Conservation (phyloP, 495 filamentous ascomycete species). For the Ramalina intermedia region DNA sequence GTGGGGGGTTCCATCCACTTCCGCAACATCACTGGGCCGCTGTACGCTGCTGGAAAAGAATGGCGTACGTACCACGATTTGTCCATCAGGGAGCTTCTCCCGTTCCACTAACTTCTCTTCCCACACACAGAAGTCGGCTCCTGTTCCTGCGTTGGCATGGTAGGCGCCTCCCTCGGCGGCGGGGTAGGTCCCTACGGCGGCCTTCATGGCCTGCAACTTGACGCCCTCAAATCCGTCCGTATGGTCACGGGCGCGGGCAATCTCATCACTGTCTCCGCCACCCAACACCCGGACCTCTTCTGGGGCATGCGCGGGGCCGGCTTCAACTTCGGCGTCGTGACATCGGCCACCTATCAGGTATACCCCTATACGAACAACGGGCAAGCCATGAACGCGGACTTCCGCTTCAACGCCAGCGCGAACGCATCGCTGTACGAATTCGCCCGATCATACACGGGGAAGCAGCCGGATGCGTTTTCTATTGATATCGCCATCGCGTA, state of each 20-base stretch:
- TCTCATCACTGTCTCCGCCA: conserved; percentile 13
- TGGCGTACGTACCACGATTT: conserved; percentile 12
- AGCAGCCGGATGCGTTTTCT: conserved; percentile 6
- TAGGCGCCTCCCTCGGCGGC: conserved; percentile 23
- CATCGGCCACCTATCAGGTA: conserved; percentile 21
- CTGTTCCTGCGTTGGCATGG: conserved; percentile 18
- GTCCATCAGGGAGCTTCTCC: neutral
- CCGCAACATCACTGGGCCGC: conserved; percentile 12
- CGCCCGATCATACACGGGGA: neutral
- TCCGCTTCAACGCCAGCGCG: conserved; percentile 1
- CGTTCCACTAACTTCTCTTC: neutral
- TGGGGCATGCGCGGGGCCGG: conserved; percentile 24
- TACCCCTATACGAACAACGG: conserved; percentile 17
- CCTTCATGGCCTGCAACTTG: conserved; percentile 22
- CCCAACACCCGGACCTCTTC: conserved; percentile 19
- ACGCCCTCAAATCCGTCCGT: conserved; percentile 20
- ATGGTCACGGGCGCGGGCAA: conserved; percentile 23
- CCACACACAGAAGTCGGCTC: conserved; percentile 7
- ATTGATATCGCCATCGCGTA: conserved; percentile 14
- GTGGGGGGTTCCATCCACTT: conserved; percentile 20
- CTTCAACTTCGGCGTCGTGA: conserved; percentile 21
- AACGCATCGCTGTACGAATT: neutral
- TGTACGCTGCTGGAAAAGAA: conserved; percentile 17
- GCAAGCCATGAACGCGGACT: conserved; percentile 15
- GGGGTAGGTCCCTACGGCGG: conserved; percentile 22